Percentiles rank a stretch among this genome's conserved stretches.
Evolutionary conservation across 169 alveolate genomes (phyloP).

Genomic region (Plasmodium inui): DNA sequence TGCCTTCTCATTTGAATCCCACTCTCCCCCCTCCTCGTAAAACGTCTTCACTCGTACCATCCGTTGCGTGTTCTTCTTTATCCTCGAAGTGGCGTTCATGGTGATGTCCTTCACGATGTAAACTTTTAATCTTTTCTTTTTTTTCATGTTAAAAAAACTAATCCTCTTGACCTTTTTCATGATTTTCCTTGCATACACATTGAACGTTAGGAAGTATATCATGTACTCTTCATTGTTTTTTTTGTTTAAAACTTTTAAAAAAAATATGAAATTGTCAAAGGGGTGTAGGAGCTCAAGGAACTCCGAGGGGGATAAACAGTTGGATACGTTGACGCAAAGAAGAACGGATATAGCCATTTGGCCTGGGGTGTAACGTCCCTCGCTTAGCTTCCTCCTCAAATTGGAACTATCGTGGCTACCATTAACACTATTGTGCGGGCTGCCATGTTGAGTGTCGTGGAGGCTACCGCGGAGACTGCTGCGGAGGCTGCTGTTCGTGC

Average conservation of each 20-base stretch:
- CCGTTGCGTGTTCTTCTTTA: conserved; percentile 18
- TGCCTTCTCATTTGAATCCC: neutral
- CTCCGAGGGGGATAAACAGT: conserved; percentile 62
- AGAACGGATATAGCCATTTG: conserved; percentile 22
- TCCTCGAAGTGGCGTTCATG: conserved; percentile 26
- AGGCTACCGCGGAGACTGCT: neutral
- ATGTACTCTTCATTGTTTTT: conserved; percentile 54
- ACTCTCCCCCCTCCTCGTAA: neutral
- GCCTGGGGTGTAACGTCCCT: neutral
- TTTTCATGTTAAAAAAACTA: conserved; percentile 54
- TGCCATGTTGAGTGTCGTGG: too few relatives aligned
- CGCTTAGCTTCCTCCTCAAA: neutral
- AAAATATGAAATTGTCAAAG: conserved; percentile 51
- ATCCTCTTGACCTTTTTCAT: conserved; percentile 14
- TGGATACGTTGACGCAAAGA: conserved; percentile 54
- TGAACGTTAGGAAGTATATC: conserved; percentile 60
- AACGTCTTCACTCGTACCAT: neutral
- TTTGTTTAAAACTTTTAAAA: conserved; percentile 61
- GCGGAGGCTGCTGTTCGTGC: neutral
- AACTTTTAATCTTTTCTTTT: conserved; percentile 37
- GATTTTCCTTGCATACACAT: conserved; percentile 35
- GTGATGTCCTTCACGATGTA: conserved; percentile 58
- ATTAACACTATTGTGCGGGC: too few relatives aligned
- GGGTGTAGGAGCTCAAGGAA: conserved; percentile 57
- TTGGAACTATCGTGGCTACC: neutral